phyloP scores from a whole-genome alignment of 768 basidiomycete species.

The Krasilnikovozyma curviuscula region DNA sequence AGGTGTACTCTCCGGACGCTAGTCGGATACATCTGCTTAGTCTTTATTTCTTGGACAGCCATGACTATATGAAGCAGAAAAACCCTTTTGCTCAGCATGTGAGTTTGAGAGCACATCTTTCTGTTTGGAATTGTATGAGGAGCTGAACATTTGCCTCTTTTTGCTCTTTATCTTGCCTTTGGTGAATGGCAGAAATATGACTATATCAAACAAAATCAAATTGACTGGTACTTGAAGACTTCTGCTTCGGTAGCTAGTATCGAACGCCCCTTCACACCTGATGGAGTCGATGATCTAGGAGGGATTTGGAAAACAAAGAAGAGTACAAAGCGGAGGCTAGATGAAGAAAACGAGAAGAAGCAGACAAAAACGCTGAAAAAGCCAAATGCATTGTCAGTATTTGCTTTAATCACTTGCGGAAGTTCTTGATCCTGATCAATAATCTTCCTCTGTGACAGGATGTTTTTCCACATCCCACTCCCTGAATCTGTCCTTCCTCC shows the following conservation, averaged over 20 bases:
- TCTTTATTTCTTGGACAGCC: constrained; percentile 79
- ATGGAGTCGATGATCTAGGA: constrained; percentile 50
- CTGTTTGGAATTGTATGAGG: constrained; percentile 43
- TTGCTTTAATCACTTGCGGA: background rate
- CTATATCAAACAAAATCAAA: constrained; percentile 62
- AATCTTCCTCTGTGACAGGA: constrained; percentile 18
- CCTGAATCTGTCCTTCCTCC: constrained; percentile 26
- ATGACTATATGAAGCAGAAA: constrained; percentile 38
- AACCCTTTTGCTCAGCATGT: constrained; percentile 15
- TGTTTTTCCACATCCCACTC: constrained; percentile 98
- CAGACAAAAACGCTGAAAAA: constrained; percentile 43
- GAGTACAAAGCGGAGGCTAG: background rate
- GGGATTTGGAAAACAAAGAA: constrained; percentile 33
- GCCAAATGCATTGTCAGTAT: constrained; percentile 53
- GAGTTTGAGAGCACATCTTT: constrained; percentile 39
- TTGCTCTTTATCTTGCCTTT: too few relatives aligned
- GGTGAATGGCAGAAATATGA: too few relatives aligned
- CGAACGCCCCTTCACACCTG: constrained; percentile 64
- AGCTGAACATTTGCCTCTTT: too few relatives aligned
- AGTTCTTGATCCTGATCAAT: background rate
- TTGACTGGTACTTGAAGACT: constrained; percentile 74
- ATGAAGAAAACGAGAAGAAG: background rate
- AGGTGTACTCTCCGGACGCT: constrained; percentile 62
- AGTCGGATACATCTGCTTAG: constrained; percentile 66
- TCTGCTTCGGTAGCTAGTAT: constrained; percentile 53